Evolutionary conservation across 2,329 filamentous ascomycete species (phyloP).

Genomic region (Aspergillus pseudoterreus): DNA sequence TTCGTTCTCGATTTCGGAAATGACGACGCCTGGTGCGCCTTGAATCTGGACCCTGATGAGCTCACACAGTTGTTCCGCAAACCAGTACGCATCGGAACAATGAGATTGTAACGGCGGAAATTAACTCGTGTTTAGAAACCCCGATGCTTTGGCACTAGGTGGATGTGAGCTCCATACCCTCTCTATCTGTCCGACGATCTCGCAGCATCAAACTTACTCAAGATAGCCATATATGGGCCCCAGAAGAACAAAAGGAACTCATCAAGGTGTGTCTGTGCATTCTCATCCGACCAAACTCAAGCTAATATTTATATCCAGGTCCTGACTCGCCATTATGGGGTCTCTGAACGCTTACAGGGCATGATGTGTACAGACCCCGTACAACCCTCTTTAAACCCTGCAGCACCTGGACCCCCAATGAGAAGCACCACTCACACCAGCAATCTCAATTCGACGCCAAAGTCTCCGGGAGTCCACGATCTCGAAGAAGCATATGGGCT

Average conservation of each 20-base stretch:
- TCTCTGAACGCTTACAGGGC: slow-evolving; percentile 63
- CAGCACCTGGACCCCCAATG: slow-evolving; percentile 14
- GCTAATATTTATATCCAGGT: slow-evolving; percentile 20
- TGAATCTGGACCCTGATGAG: slow-evolving; percentile 34
- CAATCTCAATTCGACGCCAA: slow-evolving; percentile 8
- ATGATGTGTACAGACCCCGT: slow-evolving; percentile 60
- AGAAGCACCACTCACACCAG: slow-evolving; percentile 6
- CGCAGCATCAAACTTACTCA: neutral
- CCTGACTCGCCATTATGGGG: slow-evolving; percentile 61
- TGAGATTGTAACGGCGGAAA: neutral
- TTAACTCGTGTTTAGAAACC: slow-evolving; percentile 36
- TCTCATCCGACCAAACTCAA: neutral
- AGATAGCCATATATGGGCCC: slow-evolving; percentile 65
- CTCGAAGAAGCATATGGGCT: slow-evolving; percentile 28
- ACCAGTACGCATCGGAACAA: slow-evolving; percentile 22
- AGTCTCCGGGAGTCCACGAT: slow-evolving; percentile 20
- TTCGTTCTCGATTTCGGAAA: slow-evolving; percentile 44
- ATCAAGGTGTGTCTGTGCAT: slow-evolving; percentile 41
- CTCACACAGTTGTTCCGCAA: slow-evolving; percentile 30
- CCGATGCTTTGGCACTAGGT: slow-evolving; percentile 56
- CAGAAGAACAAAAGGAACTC: slow-evolving; percentile 55
- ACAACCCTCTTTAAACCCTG: slow-evolving; percentile 20
- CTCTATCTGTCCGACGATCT: neutral
- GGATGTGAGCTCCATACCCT: slow-evolving; percentile 56
- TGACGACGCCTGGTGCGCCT: slow-evolving; percentile 39